Evolutionary conservation across 257 asterid species (phyloP).

Genomic region (Przewalskia tangutica): DNA sequence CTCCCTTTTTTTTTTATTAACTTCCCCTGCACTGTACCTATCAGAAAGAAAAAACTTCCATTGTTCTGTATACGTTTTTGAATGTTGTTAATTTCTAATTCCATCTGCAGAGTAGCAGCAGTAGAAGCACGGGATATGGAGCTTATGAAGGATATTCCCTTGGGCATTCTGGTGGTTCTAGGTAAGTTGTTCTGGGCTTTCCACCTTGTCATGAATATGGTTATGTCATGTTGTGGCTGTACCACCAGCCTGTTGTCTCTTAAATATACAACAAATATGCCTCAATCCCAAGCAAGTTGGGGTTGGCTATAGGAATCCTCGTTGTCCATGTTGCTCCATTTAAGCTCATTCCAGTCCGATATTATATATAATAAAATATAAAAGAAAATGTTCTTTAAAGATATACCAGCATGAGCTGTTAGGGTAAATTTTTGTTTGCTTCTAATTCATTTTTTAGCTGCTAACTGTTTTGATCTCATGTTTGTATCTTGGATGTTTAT

Average conservation of each 20-base stretch:
- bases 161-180: constrained; percentile 70
- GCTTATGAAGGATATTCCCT: constrained; percentile 76
- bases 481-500: constrained; percentile 4
- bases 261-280: not conserved
- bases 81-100: not conserved
- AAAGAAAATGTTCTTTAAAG: not conserved
- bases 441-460: not conserved
- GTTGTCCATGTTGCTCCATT: not conserved
- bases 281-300: constrained; percentile 1
- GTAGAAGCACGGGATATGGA: constrained; percentile 64
- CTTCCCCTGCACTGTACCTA: no score
- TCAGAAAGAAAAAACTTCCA: not conserved
- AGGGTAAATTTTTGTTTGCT: not conserved
- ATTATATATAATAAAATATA: not conserved
- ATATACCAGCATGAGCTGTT: not conserved
- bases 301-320: not conserved
- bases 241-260: not conserved
- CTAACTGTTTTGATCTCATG: not conserved
- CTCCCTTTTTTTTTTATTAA: no score
- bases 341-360: not conserved
- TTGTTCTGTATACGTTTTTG: not conserved
- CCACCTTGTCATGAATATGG: not conserved
- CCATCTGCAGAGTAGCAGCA: constrained; percentile 45
- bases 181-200: constrained; percentile 33
- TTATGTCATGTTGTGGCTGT: not conserved